A percentile compares a stretch with the other conserved stretches of the same genome.
Conservation (phyloP, 306 rosid species). For the Rosa lucieae region DNA sequence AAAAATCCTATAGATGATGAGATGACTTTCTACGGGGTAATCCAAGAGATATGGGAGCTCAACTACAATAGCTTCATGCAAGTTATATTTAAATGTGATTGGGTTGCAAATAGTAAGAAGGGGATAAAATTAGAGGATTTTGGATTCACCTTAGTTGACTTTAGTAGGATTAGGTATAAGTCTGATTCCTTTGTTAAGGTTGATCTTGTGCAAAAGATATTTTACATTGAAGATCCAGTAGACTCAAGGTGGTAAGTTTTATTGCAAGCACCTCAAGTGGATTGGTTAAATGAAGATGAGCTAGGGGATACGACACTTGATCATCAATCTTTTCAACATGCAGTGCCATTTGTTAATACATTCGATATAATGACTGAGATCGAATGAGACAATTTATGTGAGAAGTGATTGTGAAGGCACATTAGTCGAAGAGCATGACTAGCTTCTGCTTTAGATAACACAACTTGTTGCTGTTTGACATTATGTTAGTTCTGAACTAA, state of each 20-base stretch:
- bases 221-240: not conserved
- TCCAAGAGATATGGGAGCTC: conserved; percentile 7
- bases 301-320: not conserved
- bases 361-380: not conserved
- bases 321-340: not conserved
- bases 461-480: too few species aligned
- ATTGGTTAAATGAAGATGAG: not conserved
- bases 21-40: conserved; percentile 8
- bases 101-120: not conserved
- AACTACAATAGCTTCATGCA: not conserved
- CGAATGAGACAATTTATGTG: not conserved
- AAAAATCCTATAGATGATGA: not conserved
- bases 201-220: not conserved
- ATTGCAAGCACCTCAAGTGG: not conserved
- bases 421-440: not conserved
- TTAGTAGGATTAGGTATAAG: not conserved
- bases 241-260: not conserved
- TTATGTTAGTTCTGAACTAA: too few species aligned
- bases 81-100: not conserved
- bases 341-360: not conserved
- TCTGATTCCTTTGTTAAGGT: not conserved
- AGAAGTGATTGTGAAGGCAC: not conserved
- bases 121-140: not conserved
- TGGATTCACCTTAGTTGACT: not conserved
- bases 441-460: too few species aligned